Evolutionary conservation across 1,139 yeast species (phyloP), one percentile per base, ranked within the genome.

Genomic region (Neolecta irregularis): DNA sequence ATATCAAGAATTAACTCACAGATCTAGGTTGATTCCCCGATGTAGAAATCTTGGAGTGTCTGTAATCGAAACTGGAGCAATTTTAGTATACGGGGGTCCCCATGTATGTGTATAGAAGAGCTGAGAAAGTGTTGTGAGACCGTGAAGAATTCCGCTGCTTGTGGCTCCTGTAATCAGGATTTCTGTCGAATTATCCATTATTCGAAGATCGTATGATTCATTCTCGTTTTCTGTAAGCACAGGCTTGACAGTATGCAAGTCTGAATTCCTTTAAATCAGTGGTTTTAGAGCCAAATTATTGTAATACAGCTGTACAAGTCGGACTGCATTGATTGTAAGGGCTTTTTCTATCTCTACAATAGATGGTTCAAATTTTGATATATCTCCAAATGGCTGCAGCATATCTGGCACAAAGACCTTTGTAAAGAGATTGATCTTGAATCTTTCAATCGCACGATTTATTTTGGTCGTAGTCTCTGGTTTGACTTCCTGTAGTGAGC

Each of bases 21-120:
- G 50, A 47, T 65, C 71, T 37, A 65, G 51, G 56, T 64, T 49
- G 9, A 65, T 34, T 3, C 69, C 70, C 33, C 71, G 53, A 44
- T 64, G 67, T n/a, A 59, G 53, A 42, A 50, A 62, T 26, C 52
- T 40, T 3, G 70, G 71, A 6, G 44, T 44, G 46, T 65, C 70
- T 23, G 36, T 34, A 35, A 65, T 58, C 2, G 42, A 36, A 6
- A 64, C 62, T 2, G 59, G 49, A 36, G 51, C 54, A 47, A 62
- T 67, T 13, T 13, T 7, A 9, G 30, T 24, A 13, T 30, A 64
- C 47, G 43, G 57, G 8, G 40, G 50, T 28, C 40, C 42, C 28
- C 44, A 48, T 26, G 25, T 34, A 12, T 55, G 48, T 37, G 51
- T 58, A 17, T 62, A 46, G 6, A 65, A 48, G 24, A 65, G 41